Base-by-base conservation (phyloP, 2,329 filamentous ascomycete species). In the Zymoseptoria brevis region DNA sequence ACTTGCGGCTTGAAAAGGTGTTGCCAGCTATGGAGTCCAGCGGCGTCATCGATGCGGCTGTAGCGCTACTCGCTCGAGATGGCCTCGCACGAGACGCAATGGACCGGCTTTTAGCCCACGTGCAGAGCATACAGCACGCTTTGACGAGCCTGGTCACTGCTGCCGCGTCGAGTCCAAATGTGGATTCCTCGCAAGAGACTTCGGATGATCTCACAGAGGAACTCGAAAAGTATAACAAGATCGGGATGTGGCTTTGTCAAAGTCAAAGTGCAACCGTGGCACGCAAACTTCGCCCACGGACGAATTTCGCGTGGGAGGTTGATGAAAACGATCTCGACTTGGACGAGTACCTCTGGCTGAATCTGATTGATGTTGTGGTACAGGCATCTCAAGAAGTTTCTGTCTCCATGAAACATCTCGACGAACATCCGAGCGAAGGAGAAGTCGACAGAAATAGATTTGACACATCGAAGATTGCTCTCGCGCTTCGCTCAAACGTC, bases 241-340 rank as follows among this genome's bases (percentile, higher is more conserved):
- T 99, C 1, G 94, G 95, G 13, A 93, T 96, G 55, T 99, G 94
- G 94, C 79, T 99, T 11, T 97, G 94, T 67, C 90, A 95, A 74
- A 85, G 87, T 1, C 90, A 96, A 71, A 90, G 84, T 54, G 89
- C 87, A 68, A 82, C 81, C 0, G 63, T 64, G 6, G 50, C 66
- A n/a, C 65, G 70, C 2, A 59, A 60, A 19, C 66, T 67, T 24
- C 67, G 71, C 50, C 71, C 69, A 19, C 65, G 75, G 66, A 66
- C 74, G 63, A 67, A 74, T 66, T 56, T 74, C 59, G 58, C 70
- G 57, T 60, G 68, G 66, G 75, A 82, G 4, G 74, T 83, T 54
- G 77, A 85, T 64, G 77, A 83, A 74, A 73, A 83, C 60, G 81
- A 82, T 21, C 75, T 87, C 0, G 80, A 80, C 2, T 75, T 81